These are phyloP conservation scores for Kodamaea kakaduensis DNA, from an alignment of 805 yeast species.

Conservation along the genomic window DNA sequence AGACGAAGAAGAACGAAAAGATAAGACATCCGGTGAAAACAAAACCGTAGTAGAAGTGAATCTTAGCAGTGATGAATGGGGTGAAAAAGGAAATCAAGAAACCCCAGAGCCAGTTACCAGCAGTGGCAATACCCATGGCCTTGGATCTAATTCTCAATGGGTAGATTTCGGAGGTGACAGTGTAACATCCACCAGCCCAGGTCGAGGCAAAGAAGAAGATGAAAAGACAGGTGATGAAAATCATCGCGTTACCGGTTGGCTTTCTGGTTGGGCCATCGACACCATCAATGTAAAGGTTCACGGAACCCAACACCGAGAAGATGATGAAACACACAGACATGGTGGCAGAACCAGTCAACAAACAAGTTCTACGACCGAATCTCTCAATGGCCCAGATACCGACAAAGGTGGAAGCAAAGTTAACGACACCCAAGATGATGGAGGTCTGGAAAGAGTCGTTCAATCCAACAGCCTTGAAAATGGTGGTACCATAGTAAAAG, in stretches of 20 bases:
- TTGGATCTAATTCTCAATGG: slow-evolving; percentile 29
- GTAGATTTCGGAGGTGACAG: slow-evolving; percentile 26
- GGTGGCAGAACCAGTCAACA: slow-evolving; percentile 43
- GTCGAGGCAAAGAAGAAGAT: slow-evolving; percentile 29
- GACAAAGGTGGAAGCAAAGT: slow-evolving; percentile 51
- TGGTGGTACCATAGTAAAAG: slow-evolving; percentile 61
- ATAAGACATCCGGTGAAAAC: slow-evolving; percentile 62
- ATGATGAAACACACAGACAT: slow-evolving; percentile 26
- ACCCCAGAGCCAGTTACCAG: slow-evolving; percentile 31
- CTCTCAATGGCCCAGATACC: slow-evolving; percentile 52
- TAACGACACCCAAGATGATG: slow-evolving; percentile 54
- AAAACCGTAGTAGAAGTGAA: slow-evolving; percentile 67
- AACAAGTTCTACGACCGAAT: slow-evolving; percentile 51
- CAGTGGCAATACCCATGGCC: slow-evolving; percentile 28
- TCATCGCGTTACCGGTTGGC: slow-evolving; percentile 29
- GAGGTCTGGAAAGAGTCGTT: slow-evolving; percentile 55
- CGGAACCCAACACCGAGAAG: slow-evolving; percentile 24
- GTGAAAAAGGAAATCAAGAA: slow-evolving; percentile 48
- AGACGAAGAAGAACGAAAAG: slow-evolving; percentile 63
- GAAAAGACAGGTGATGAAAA: slow-evolving; percentile 26
- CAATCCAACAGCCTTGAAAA: slow-evolving; percentile 57
- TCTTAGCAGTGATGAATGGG: slow-evolving; percentile 59
- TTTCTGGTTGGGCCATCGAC: slow-evolving; percentile 19
- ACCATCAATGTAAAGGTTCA: slow-evolving; percentile 16
- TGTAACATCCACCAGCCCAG: slow-evolving; percentile 30